Base-by-base conservation (phyloP, 1,139 yeast species). In the Pichia sp. region DNA sequence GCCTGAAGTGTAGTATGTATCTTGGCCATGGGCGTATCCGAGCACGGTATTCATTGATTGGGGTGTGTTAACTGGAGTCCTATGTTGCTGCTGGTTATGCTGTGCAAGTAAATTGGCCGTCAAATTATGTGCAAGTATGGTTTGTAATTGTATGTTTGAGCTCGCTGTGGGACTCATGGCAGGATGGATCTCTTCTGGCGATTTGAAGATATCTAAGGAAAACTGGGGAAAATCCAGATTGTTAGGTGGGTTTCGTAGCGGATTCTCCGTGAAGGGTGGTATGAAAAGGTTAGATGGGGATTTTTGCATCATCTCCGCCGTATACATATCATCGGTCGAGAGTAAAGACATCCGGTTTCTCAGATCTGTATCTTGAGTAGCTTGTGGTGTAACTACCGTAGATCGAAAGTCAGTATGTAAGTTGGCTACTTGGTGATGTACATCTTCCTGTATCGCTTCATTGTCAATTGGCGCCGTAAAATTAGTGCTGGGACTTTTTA, bases 221-320 rank as follows among this genome's bases (percentile, higher is more conserved):
- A 49, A 34, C n/a, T 45, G 47, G 8, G 52, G 53, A 34, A 49
- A 49, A 5, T 41, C 46, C 7, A 36, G 17, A 22, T 32, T 35
- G 11, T 23, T 23, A 4, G 37, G 34, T 11, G 35, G 35, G 19
- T 31, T 25, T 13, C 39, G 15, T 7, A 38, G 22, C 16, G 42
- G 40, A 21, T 39, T 30, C 11, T 40, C 42, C 1, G 43, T 32
- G 14, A 38, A 38, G 16, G 40, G 42, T 7, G 44, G 44, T 6
- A 40, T 21, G 12, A 32, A 13, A 14, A 18, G 14, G 8, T 19
- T 14, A 15, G 20, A 5, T 22, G 22, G 26, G 3, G n/a, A 13
- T 13, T 21, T 10, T 20, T 21, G 17, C 8, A 21, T 20, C 5
- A 29, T n/a, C 6, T 33, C 20, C 22, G 23, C n/a, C 4, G 29